phyloP scores from a whole-genome alignment of 2,329 filamentous ascomycete species.

The Lachnellula hyalina region DNA sequence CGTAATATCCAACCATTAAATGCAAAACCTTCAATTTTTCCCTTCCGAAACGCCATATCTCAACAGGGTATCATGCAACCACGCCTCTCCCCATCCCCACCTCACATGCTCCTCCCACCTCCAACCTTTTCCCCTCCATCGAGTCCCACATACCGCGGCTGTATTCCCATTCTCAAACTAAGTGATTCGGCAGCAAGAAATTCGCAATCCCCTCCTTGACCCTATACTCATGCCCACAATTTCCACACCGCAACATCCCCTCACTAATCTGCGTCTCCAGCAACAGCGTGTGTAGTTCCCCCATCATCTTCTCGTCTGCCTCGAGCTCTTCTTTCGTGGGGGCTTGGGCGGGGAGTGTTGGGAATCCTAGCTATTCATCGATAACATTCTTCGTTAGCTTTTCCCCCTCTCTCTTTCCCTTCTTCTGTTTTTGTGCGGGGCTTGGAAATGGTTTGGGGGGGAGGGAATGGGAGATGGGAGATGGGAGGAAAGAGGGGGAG shows the following conservation, averaged over 20 bases:
- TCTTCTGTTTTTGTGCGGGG: too few species aligned
- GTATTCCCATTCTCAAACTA: constrained; percentile 52
- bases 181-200: constrained; percentile 86
- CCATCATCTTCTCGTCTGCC: constrained; percentile 62
- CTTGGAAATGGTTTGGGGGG: background rate
- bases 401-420: background rate
- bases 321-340: constrained; percentile 58
- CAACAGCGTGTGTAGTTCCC: constrained; percentile 74
- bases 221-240: constrained; percentile 89
- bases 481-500: background rate
- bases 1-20: too few species aligned
- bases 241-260: constrained; percentile 83
- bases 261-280: constrained; percentile 86
- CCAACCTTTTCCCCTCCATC: background rate
- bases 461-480: background rate
- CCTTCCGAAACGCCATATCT: constrained; percentile 1
- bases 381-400: constrained; percentile 7
- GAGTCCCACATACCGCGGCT: background rate
- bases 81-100: background rate
- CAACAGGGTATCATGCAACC: constrained; percentile 3
- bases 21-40: background rate
- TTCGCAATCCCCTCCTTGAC: constrained; percentile 96
- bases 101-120: background rate
- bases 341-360: constrained; percentile 59
- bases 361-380: constrained; percentile 65